Evolutionary conservation across 164 flowering plant genomes (phyloP).

Genomic region (Vitis cinerea): DNA sequence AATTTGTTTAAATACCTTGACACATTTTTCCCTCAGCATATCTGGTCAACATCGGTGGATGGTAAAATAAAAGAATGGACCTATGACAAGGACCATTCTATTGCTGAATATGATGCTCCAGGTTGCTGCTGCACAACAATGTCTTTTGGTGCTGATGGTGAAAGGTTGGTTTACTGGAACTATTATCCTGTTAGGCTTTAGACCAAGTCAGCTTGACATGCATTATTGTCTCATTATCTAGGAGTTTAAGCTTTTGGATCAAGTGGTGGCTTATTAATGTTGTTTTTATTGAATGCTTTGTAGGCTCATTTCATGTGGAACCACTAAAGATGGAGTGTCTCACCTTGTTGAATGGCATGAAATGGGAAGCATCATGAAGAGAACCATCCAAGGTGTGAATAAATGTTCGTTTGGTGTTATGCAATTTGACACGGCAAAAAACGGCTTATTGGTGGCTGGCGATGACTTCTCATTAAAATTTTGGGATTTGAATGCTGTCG

Average conservation of each 20-base stretch:
- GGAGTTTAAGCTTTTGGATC: not conserved
- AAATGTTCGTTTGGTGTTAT: slow-evolving; percentile 19
- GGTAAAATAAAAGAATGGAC: slow-evolving; percentile 34
- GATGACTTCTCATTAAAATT: slow-evolving; percentile 26
- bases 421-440: slow-evolving; percentile 24
- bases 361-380: slow-evolving; percentile 24
- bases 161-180: slow-evolving; percentile 13
- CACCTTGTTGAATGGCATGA: slow-evolving; percentile 33
- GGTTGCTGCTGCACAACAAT: slow-evolving; percentile 23
- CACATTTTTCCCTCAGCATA: slow-evolving; percentile 13
- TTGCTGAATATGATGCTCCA: slow-evolving; percentile 33
- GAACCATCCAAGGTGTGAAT: slow-evolving; percentile 22
- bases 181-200: not conserved
- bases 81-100: slow-evolving; percentile 15
- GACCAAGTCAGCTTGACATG: too few species aligned
- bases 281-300: not conserved
- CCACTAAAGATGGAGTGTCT: slow-evolving; percentile 27
- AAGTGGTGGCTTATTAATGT: not conserved
- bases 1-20: not conserved
- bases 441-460: slow-evolving; percentile 26
- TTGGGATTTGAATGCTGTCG: slow-evolving; percentile 29
- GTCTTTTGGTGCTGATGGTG: slow-evolving; percentile 26
- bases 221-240: too few species aligned
- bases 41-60: slow-evolving; percentile 30
- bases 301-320: slow-evolving; percentile 36